These are phyloP conservation scores for Begonia loranthoides DNA, from an alignment of 306 rosid genomes.

Conservation along the genomic window DNA sequence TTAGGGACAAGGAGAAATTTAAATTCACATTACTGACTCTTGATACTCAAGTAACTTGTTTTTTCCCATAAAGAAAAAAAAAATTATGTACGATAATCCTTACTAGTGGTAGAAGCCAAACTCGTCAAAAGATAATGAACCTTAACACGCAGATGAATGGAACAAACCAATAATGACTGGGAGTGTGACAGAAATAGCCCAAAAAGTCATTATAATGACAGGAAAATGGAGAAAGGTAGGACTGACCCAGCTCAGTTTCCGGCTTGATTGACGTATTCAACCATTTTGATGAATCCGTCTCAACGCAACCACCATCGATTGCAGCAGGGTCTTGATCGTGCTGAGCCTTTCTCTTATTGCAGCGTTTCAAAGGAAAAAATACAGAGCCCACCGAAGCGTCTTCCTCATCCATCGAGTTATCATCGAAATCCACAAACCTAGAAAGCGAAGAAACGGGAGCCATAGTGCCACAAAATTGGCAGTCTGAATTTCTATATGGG, in stretches of 20 bases:
- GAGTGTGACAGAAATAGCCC: no score
- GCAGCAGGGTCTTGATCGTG: conserved; percentile 14
- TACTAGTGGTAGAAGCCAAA: no score
- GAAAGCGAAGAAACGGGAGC: conserved; percentile 48
- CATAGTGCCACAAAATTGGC: conserved; percentile 58
- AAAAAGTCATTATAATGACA: no score
- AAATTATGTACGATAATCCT: no score
- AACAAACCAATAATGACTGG: no score
- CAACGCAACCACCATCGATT: conserved; percentile 10
- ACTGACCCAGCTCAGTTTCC: conserved; percentile 20
- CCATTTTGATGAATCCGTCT: conserved; percentile 8
- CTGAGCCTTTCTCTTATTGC: conserved; percentile 37
- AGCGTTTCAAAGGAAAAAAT: conserved; percentile 55
- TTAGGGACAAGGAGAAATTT: no score
- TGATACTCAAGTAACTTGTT: no score
- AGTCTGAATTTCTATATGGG: conserved; percentile 38
- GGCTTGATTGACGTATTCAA: conserved; percentile 17
- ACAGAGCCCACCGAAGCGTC: conserved; percentile 61
- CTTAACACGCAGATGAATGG: no score
- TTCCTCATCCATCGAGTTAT: conserved; percentile 19
- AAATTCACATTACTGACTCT: no score
- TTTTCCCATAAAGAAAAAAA: no score
- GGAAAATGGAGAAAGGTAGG: no score
- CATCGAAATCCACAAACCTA: conserved; percentile 36
- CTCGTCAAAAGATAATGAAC: no score